A percentile compares a stretch with the other conserved stretches of the same genome.
These are phyloP conservation scores for Ilyonectria sp. DNA, from an alignment of 2,329 filamentous ascomycete genomes.

Conservation along the genomic window DNA sequence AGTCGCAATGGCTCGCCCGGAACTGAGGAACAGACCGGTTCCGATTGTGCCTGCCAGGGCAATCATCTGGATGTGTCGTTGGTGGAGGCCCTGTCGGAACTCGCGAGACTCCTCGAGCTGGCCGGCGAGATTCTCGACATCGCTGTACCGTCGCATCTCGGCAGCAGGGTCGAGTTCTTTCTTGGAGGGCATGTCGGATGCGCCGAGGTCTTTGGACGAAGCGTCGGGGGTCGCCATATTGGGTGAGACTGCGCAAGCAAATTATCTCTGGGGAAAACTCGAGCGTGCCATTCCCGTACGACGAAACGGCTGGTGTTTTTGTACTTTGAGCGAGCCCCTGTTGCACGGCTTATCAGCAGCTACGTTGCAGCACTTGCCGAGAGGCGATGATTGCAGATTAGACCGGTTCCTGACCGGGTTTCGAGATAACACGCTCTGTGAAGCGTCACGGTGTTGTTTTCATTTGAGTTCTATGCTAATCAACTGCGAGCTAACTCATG, in stretches of 20 bases:
- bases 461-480: not conserved
- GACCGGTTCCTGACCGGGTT: not conserved
- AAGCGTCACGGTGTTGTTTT: not conserved
- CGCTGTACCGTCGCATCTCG: not conserved
- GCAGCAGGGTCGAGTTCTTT: not conserved
- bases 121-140: conserved; percentile 1
- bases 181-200: not conserved
- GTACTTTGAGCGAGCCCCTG: not conserved
- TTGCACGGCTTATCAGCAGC: not conserved
- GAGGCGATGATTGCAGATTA: not conserved
- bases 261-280: not conserved
- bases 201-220: not conserved
- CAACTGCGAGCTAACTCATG: not conserved
- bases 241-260: not conserved
- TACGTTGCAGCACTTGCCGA: not conserved
- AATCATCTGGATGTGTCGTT: conserved; percentile 66
- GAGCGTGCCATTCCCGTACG: conserved; percentile 1
- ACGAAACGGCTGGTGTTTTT: conserved; percentile 3
- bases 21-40: conserved; percentile 78
- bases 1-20: conserved; percentile 69
- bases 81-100: conserved; percentile 18
- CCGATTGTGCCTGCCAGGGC: conserved; percentile 65
- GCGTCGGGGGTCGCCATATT: not conserved
- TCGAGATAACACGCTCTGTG: not conserved
- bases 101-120: conserved; percentile 1